A percentile compares a stretch with the other conserved stretches of the same genome.
phyloP scores from a whole-genome alignment of 805 yeast species.

The Saturnispora besseyi region DNA sequence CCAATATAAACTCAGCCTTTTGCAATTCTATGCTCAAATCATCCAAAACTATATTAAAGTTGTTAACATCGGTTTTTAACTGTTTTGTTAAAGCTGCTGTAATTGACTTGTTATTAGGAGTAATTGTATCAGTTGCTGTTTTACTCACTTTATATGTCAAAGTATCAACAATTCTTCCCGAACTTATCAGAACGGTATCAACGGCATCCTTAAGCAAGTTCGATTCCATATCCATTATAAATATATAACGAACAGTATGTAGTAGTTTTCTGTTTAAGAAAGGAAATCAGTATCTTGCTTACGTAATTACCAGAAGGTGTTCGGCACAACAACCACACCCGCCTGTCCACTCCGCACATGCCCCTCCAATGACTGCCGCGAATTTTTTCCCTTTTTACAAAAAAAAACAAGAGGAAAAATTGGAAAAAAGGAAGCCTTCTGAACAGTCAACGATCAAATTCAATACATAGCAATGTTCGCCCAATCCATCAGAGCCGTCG shows the following conservation, averaged over 20 bases:
- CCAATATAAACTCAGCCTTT: constrained; percentile 23
- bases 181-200: constrained; percentile 25
- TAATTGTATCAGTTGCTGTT: constrained; percentile 19
- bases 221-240: background rate
- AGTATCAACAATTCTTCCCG: constrained; percentile 27
- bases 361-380: constrained; percentile 1
- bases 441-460: background rate
- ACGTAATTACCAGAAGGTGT: background rate
- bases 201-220: constrained; percentile 21
- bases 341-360: background rate
- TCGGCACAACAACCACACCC: background rate
- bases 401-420: too few species aligned
- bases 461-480: constrained; percentile 40
- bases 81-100: constrained; percentile 20
- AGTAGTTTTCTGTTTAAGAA: too few species aligned
- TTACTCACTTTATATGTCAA: constrained; percentile 21
- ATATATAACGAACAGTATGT: too few species aligned
- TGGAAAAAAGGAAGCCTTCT: too few species aligned
- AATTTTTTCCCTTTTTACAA: background rate
- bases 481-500: constrained; percentile 52
- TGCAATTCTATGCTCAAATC: constrained; percentile 22
- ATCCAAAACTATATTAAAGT: constrained; percentile 25
- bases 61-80: constrained; percentile 20
- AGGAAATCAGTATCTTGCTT: background rate
- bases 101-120: constrained; percentile 25